Evolutionary conservation across 2,329 filamentous ascomycete species (phyloP).

Genomic region (Alternaria angustiovoidea): DNA sequence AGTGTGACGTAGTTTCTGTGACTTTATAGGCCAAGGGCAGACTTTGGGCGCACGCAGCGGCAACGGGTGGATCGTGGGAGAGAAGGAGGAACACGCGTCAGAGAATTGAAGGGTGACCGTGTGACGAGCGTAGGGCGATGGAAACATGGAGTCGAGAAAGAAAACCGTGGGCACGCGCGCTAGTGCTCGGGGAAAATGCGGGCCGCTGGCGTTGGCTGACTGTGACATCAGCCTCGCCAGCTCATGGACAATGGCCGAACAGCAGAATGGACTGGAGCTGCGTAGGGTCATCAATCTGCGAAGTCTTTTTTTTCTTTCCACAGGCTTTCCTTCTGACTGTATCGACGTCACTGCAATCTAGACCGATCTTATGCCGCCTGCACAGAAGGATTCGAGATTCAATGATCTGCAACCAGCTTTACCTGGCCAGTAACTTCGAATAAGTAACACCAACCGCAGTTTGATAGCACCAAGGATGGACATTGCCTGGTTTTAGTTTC

Average conservation of each 20-base stretch:
- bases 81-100: constrained; percentile 24
- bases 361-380: neutral
- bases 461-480: neutral
- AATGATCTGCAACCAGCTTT: constrained; percentile 14
- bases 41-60: constrained; percentile 45
- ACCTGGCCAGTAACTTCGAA: neutral
- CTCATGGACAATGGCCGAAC: neutral
- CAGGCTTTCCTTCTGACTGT: neutral
- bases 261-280: neutral
- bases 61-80: constrained; percentile 30
- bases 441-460: neutral
- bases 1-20: constrained; percentile 39
- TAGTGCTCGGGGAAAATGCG: constrained; percentile 34
- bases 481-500: neutral
- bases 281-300: neutral
- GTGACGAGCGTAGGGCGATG: constrained; percentile 27
- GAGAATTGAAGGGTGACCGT: constrained; percentile 35
- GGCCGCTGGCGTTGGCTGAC: constrained; percentile 23
- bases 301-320: neutral
- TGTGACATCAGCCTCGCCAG: constrained; percentile 18
- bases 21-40: constrained; percentile 33
- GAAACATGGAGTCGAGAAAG: constrained; percentile 21
- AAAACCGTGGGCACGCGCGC: constrained; percentile 32
- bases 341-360: neutral
- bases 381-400: constrained; percentile 2